phyloP scores from a whole-genome alignment of 805 yeast genomes.

The Scheffersomyces amazonensis region DNA sequence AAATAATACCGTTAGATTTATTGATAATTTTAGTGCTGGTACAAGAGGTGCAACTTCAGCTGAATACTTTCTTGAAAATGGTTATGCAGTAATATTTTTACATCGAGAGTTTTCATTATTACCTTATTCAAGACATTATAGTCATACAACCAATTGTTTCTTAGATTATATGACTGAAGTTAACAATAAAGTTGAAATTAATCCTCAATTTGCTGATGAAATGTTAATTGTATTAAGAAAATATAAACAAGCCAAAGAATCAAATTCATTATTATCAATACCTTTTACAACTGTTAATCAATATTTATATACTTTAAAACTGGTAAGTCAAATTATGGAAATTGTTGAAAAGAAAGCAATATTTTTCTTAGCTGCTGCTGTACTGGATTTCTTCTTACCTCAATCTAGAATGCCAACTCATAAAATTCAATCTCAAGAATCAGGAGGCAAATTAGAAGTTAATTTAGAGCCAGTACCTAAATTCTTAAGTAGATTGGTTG shows the following conservation, averaged over 20 bases:
- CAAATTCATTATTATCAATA: constrained; percentile 57
- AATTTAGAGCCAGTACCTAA: constrained; percentile 96
- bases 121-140: constrained; percentile 89
- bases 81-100: constrained; percentile 88
- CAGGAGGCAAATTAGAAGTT: constrained; percentile 73
- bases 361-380: constrained; percentile 95
- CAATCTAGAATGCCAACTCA: constrained; percentile 84
- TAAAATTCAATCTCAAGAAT: constrained; percentile 74
- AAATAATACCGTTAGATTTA: constrained; percentile 93
- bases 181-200: constrained; percentile 58
- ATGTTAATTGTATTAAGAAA: constrained; percentile 60
- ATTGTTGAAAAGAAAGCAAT: constrained; percentile 56
- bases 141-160: constrained; percentile 81
- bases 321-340: constrained; percentile 60
- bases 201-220: constrained; percentile 54
- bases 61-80: constrained; percentile 80
- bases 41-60: constrained; percentile 97
- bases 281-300: constrained; percentile 97
- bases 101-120: constrained; percentile 89
- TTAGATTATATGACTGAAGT: constrained; percentile 73
- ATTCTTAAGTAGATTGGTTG: constrained; percentile 81
- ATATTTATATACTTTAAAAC: constrained; percentile 78
- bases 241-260: constrained; percentile 48
- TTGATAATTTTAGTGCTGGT: constrained; percentile 96
- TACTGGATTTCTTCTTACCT: constrained; percentile 93